Evolutionary conservation across 2,329 filamentous ascomycete genomes (phyloP).

Genomic region (Hypoxylon sp.): DNA sequence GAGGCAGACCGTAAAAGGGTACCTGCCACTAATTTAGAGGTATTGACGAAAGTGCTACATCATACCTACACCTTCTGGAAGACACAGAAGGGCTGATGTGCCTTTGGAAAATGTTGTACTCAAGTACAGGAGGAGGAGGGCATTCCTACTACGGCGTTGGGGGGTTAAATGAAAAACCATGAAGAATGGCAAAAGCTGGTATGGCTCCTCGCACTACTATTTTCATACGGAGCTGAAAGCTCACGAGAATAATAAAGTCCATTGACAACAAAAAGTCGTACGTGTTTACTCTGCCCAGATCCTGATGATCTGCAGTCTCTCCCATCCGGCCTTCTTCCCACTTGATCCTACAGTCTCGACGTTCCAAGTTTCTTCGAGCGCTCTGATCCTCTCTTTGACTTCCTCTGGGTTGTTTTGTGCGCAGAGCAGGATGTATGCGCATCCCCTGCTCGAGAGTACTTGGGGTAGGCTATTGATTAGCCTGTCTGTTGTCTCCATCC

Average conservation of each 20-base stretch:
- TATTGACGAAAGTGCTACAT: slow-evolving; percentile 6
- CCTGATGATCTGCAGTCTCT: slow-evolving; percentile 89
- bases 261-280: slow-evolving; percentile 27
- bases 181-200: slow-evolving; percentile 46
- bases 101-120: slow-evolving; percentile 24
- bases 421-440: slow-evolving; percentile 91
- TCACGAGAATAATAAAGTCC: slow-evolving; percentile 43
- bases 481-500: slow-evolving; percentile 93
- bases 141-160: slow-evolving; percentile 52
- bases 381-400: slow-evolving; percentile 74
- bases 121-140: slow-evolving; percentile 36
- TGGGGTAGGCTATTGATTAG: slow-evolving; percentile 78
- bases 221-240: slow-evolving; percentile 40
- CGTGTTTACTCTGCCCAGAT: slow-evolving; percentile 71
- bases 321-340: slow-evolving; percentile 92
- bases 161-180: slow-evolving; percentile 45
- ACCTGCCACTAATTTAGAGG: not conserved
- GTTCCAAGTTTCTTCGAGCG: slow-evolving; percentile 73
- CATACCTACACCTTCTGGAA: slow-evolving; percentile 17
- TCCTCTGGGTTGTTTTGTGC: slow-evolving; percentile 88
- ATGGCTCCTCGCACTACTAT: slow-evolving; percentile 45
- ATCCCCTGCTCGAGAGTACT: slow-evolving; percentile 76
- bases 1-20: slow-evolving; percentile 58
- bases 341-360: slow-evolving; percentile 85
- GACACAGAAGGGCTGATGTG: slow-evolving; percentile 8